A percentile compares a stretch with the other conserved stretches of the same genome.
phyloP scores from a whole-genome alignment of 768 basidiomycete genomes.

The Psilocybe azurescens region DNA sequence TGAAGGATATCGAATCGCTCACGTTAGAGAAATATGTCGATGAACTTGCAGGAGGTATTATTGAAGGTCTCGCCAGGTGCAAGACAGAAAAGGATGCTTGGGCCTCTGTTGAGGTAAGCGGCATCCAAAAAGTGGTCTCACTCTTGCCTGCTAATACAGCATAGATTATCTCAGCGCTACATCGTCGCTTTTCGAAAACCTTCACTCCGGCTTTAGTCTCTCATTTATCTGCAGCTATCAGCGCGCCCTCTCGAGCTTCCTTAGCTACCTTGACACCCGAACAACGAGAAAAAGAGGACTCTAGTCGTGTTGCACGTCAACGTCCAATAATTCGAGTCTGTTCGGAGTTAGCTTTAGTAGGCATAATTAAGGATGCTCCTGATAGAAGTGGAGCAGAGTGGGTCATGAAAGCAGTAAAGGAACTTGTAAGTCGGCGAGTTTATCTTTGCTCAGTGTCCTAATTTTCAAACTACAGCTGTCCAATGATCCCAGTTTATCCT shows the following conservation, averaged over 20 bases:
- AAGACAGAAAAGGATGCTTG: conserved; percentile 93
- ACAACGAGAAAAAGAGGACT: conserved; percentile 93
- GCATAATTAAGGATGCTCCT: conserved; percentile 76
- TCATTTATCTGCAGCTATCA: conserved; percentile 59
- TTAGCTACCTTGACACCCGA: conserved; percentile 67
- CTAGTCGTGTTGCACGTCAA: conserved; percentile 77
- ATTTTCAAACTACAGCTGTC: conserved; percentile 62
- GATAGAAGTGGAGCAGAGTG: conserved; percentile 81
- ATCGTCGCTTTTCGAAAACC: conserved; percentile 80
- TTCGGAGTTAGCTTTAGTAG: conserved; percentile 89
- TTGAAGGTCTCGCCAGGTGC: conserved; percentile 86
- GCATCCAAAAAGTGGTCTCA: neutral
- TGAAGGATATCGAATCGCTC: conserved; percentile 91
- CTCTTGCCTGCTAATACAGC: conserved; percentile 10
- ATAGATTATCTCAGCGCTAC: conserved; percentile 87
- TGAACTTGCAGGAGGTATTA: conserved; percentile 85
- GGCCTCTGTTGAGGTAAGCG: conserved; percentile 87
- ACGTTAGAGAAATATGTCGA: conserved; percentile 96
- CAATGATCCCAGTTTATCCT: conserved; percentile 84
- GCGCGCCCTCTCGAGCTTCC: conserved; percentile 60
- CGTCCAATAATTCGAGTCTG: conserved; percentile 87
- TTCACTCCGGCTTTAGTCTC: conserved; percentile 79
- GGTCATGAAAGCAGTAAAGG: conserved; percentile 87
- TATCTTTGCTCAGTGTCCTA: conserved; percentile 9
- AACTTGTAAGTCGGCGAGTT: conserved; percentile 63